Evolutionary conservation across 2,329 filamentous ascomycete genomes (phyloP).

Genomic region (Aschersonia sp.): DNA sequence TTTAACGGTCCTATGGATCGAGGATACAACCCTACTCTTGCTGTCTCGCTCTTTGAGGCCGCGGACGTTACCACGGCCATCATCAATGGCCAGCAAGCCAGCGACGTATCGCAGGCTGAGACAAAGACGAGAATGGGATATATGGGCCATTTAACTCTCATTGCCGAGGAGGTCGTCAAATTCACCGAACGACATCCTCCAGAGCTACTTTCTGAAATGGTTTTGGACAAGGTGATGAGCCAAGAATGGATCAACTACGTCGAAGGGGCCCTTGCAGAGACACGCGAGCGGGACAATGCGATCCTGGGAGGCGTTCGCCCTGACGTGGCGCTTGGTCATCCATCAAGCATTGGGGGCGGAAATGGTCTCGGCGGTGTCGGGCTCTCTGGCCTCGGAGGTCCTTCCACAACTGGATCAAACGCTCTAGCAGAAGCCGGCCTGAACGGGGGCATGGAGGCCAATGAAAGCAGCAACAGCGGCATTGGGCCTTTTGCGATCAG

Average conservation of each 20-base stretch:
- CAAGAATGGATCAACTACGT: slow-evolving; percentile 91
- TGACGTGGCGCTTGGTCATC: slow-evolving; percentile 72
- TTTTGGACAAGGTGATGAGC: slow-evolving; percentile 79
- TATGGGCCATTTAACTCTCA: slow-evolving; percentile 94
- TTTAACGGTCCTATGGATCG: slow-evolving; percentile 98
- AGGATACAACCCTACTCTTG: slow-evolving; percentile 78
- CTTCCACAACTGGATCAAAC: slow-evolving; percentile 35
- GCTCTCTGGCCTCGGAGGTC: slow-evolving; percentile 27
- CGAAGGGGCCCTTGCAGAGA: slow-evolving; percentile 83
- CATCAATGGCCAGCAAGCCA: slow-evolving; percentile 75
- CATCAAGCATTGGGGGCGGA: slow-evolving; percentile 42
- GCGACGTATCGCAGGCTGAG: slow-evolving; percentile 70
- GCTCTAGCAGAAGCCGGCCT: slow-evolving; percentile 71
- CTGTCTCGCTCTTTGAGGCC: slow-evolving; percentile 83
- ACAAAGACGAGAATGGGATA: slow-evolving; percentile 89
- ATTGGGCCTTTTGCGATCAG: slow-evolving; percentile 60
- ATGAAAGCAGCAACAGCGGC: slow-evolving; percentile 48
- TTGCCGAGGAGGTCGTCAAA: slow-evolving; percentile 96
- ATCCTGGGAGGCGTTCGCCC: slow-evolving; percentile 90
- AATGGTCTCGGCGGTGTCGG: slow-evolving; percentile 33
- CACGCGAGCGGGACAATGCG: slow-evolving; percentile 91
- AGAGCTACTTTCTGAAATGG: slow-evolving; percentile 68
- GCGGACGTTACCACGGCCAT: slow-evolving; percentile 85
- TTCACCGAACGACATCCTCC: slow-evolving; percentile 90
- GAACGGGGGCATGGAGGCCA: slow-evolving; percentile 58